phyloP scores from a whole-genome alignment of 1,139 yeast genomes.

The Taphrina pruni region DNA sequence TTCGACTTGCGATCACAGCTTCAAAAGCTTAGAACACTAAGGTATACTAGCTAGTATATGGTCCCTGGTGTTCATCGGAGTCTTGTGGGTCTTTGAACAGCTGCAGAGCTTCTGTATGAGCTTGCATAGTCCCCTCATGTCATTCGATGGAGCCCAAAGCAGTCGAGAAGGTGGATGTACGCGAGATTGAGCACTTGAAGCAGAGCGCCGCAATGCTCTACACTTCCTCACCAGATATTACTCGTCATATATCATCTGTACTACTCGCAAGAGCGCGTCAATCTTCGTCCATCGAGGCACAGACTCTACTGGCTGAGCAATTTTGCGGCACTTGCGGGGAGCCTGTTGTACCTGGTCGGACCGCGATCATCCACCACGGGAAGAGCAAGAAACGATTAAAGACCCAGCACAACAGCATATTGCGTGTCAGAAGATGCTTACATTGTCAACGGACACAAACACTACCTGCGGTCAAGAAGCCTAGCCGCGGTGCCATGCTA shows the following conservation, averaged over 20 bases:
- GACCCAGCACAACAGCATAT: neutral
- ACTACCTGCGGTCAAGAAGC: neutral
- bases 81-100: no score
- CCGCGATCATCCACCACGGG: neutral
- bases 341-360: neutral
- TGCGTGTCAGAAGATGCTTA: neutral
- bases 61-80: no score
- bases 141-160: neutral
- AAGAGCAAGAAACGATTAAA: neutral
- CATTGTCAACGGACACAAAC: neutral
- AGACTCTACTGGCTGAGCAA: neutral
- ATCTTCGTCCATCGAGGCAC: neutral
- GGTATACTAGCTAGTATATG: no score
- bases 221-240: neutral
- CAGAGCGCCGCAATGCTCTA: neutral
- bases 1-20: no score
- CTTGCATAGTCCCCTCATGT: neutral
- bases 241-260: neutral
- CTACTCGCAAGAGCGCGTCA: neutral
- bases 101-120: neutral
- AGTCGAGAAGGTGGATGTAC: neutral
- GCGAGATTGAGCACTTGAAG: neutral
- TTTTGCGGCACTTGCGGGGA: conserved; percentile 2
- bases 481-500: conserved; percentile 17
- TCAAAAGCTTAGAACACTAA: no score